Evolutionary conservation across 192 early-diverging fungal species (phyloP), one percentile per base, ranked within the genome.

Genomic region (Backusella macrospora): DNA sequence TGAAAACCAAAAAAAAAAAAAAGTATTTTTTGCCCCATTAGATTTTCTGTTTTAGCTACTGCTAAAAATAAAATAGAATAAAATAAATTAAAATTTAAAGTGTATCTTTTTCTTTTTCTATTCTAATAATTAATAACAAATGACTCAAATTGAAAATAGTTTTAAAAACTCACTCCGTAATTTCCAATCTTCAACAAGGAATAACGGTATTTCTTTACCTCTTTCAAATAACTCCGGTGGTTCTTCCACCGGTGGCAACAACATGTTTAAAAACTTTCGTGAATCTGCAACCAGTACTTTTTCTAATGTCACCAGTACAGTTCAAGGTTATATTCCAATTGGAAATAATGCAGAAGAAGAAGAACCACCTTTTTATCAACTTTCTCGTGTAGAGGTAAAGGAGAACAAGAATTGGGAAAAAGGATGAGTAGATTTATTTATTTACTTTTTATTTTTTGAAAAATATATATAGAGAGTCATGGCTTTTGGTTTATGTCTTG

Each of bases 401-500:
- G 13, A 47, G 46, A 47, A n/a, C n/a, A n/a, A n/a, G n/a, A n/a
- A n/a, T n/a, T n/a, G n/a, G n/a, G 6, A 55, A 21, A 55, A 2
- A 43, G 10, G 42, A 43, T 9, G 1, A 10, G 47, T 18, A 18
- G 8, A 52, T 42, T 13, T 59, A 15, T 16, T 18, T 37, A 34
- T 69, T 47, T 26, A 46, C 46, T 47, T 29, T 68, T 15, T 65
- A 9, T 65, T n/a, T 55, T 55, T 55, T 15, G 10, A 15, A 48
- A 48, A 48, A 48, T 2, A 34, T 1, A 34, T n/a, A 37, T 62
- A 72, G 71, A 63, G 71, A 72, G 62, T 72, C 4, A 72, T 80
- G 44, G 88, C 84, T 43, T 89, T 85, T 79, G 88, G 82, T 12
- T 75, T 89, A 63, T 86, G 78, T 63, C 52, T 87, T 10, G 77